Percentiles rank a stretch among this genome's conserved stretches.
Evolutionary conservation across 2,329 filamentous ascomycete genomes (phyloP).

Genomic region (Thyridium curvatum): DNA sequence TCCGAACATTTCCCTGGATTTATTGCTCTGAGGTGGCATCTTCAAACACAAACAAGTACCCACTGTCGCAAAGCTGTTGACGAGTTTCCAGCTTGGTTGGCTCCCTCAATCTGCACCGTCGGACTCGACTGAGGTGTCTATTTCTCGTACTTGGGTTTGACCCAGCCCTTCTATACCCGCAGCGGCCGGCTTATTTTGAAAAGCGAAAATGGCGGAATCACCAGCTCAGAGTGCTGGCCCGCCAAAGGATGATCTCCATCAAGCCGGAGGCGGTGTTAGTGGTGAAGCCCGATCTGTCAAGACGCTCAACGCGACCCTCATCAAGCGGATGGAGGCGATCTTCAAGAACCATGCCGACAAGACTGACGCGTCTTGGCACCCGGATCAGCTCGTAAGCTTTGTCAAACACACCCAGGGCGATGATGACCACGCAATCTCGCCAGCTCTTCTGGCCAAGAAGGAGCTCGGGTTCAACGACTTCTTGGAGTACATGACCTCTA

Average conservation of each 20-base stretch:
- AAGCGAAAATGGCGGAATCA: too few species aligned
- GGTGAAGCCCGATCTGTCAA: conserved; percentile 32
- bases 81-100: too few species aligned
- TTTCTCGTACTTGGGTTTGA: too few species aligned
- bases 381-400: conserved; percentile 38
- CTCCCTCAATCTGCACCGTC: too few species aligned
- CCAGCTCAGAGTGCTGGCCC: neutral
- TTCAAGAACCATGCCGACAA: conserved; percentile 36
- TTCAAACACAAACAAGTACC: too few species aligned
- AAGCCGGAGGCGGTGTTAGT: conserved; percentile 42
- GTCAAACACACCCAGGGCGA: conserved; percentile 40
- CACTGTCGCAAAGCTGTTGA: too few species aligned
- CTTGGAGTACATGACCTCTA: conserved; percentile 49
- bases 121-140: too few species aligned
- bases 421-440: conserved; percentile 21
- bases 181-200: too few species aligned
- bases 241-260: conserved; percentile 24
- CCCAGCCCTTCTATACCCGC: too few species aligned
- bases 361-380: conserved; percentile 35
- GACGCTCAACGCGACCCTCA: conserved; percentile 30
- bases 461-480: conserved; percentile 42
- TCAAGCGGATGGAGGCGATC: conserved; percentile 37
- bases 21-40: too few species aligned
- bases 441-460: conserved; percentile 17
- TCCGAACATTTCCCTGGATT: too few species aligned